A percentile compares a stretch with the other conserved stretches of the same genome.
Evolutionary conservation across 2,329 filamentous ascomycete species (phyloP).

Genomic region (Fusarium brevicatenulatum): DNA sequence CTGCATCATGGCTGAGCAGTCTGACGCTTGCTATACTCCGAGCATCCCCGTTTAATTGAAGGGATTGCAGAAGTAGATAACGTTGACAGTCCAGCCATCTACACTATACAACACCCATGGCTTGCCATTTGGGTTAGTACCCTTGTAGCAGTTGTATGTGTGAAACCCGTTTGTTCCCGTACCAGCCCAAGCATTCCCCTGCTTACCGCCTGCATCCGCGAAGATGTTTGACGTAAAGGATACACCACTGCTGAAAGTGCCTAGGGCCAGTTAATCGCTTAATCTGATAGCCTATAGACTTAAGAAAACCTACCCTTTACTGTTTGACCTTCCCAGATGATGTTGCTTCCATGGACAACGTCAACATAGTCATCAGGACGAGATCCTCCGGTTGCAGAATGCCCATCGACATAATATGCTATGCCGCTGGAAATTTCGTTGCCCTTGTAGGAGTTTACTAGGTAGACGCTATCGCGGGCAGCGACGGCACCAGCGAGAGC

Average conservation of each 20-base stretch:
- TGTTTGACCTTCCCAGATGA: not conserved
- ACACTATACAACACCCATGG: not conserved
- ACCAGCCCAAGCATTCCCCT: not conserved
- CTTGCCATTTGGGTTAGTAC: not conserved
- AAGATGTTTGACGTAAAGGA: slow-evolving; percentile 4
- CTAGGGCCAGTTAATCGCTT: not conserved
- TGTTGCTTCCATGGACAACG: not conserved
- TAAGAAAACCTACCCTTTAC: not conserved
- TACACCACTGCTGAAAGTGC: not conserved
- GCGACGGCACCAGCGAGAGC: not conserved
- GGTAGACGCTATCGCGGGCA: not conserved
- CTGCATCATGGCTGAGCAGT: not conserved
- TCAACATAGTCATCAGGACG: slow-evolving; percentile 5
- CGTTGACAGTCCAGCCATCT: not conserved
- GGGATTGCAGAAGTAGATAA: not conserved
- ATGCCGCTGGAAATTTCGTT: slow-evolving; percentile 3
- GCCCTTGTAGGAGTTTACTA: slow-evolving; percentile 5
- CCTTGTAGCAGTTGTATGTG: not conserved
- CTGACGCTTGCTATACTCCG: too few relatives aligned
- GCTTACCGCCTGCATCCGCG: not conserved
- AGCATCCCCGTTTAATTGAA: not conserved
- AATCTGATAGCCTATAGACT: rapidly evolving
- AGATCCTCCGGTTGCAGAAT: not conserved
- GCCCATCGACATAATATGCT: not conserved
- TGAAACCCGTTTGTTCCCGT: slow-evolving; percentile 9